Evolutionary conservation across 1,139 yeast genomes (phyloP).

Genomic region (Williopsis jadinii): DNA sequence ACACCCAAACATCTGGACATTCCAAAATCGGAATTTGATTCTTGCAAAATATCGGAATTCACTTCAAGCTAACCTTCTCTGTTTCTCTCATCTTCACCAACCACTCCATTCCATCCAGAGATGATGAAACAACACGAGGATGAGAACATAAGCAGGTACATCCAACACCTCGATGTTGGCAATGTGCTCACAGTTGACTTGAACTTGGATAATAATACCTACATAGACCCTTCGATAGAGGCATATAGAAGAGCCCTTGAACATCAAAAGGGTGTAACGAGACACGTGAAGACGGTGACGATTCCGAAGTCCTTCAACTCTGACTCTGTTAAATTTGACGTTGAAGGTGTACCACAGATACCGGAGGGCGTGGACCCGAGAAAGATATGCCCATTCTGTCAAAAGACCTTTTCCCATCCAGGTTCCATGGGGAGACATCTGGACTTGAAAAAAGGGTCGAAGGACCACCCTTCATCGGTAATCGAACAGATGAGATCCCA

Average conservation of each 20-base stretch:
- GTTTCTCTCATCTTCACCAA: not conserved
- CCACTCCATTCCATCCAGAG: not conserved
- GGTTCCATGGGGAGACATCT: slow-evolving; percentile 48
- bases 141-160: slow-evolving; percentile 12
- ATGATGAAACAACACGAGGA: slow-evolving; percentile 6
- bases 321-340: slow-evolving; percentile 5
- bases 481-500: slow-evolving; percentile 36
- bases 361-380: slow-evolving; percentile 28
- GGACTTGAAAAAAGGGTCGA: slow-evolving; percentile 40
- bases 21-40: too few relatives aligned
- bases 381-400: slow-evolving; percentile 40
- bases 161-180: slow-evolving; percentile 13
- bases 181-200: slow-evolving; percentile 14
- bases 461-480: slow-evolving; percentile 36
- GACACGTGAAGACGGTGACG: not conserved
- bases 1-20: too few relatives aligned
- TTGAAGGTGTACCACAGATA: slow-evolving; percentile 13
- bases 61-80: not conserved
- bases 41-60: not conserved
- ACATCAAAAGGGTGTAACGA: not conserved
- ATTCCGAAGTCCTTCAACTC: not conserved
- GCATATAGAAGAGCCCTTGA: slow-evolving; percentile 2
- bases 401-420: slow-evolving; percentile 40
- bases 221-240: slow-evolving; percentile 15
- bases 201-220: slow-evolving; percentile 6